Percentiles rank a stretch among this genome's conserved stretches.
phyloP scores from a whole-genome alignment of 2,329 filamentous ascomycete species.

The Diaporthe australafricana region DNA sequence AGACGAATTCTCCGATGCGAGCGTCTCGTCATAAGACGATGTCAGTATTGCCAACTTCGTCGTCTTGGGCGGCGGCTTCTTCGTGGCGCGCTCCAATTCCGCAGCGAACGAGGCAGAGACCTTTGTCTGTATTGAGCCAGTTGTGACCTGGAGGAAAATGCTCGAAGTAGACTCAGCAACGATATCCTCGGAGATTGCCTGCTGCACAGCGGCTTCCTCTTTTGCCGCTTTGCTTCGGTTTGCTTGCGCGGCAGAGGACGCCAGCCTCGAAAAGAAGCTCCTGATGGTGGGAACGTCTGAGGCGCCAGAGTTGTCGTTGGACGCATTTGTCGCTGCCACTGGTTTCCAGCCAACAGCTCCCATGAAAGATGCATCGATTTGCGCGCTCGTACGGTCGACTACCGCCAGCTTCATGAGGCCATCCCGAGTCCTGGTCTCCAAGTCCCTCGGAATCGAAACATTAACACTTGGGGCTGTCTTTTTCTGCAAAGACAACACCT shows the following conservation, averaged over 20 bases:
- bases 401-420: conserved; percentile 86
- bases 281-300: conserved; percentile 73
- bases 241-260: conserved; percentile 65
- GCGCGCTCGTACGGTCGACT: conserved; percentile 88
- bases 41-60: conserved; percentile 90
- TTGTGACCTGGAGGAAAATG: conserved; percentile 90
- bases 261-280: conserved; percentile 85
- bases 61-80: conserved; percentile 92
- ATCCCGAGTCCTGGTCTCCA: conserved; percentile 86
- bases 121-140: conserved; percentile 82
- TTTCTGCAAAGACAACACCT: conserved; percentile 82
- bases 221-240: conserved; percentile 67
- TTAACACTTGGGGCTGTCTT: conserved; percentile 83
- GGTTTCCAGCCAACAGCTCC: conserved; percentile 88
- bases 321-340: conserved; percentile 51
- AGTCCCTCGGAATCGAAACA: conserved; percentile 79
- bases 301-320: conserved; percentile 61
- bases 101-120: conserved; percentile 79
- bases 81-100: conserved; percentile 94
- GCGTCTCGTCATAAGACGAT: conserved; percentile 86
- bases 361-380: conserved; percentile 93
- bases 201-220: conserved; percentile 73
- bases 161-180: conserved; percentile 77
- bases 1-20: conserved; percentile 71
- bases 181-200: conserved; percentile 76